phyloP scores from a whole-genome alignment of 2,329 filamentous ascomycete genomes.

The Byssothecium circinans region DNA sequence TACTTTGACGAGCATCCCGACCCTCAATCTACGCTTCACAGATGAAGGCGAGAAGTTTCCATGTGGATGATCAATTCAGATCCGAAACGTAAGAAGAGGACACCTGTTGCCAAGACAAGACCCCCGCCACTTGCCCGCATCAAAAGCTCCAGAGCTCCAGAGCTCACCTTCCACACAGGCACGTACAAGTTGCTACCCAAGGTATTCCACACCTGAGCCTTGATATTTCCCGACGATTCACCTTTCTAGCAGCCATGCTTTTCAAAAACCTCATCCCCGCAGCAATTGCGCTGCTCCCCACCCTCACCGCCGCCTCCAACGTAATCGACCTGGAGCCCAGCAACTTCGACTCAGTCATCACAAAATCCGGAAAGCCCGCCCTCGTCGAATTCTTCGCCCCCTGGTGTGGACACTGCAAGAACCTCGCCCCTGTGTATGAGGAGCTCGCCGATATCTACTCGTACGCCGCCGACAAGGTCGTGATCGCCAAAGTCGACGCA shows the following conservation, averaged over 20 bases:
- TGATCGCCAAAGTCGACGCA: constrained; percentile 94
- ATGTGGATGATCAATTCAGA: constrained; percentile 9
- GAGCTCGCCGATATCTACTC: constrained; percentile 78
- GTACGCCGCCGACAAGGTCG: constrained; percentile 72
- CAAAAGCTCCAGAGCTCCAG: constrained; percentile 14
- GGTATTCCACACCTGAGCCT: constrained; percentile 16
- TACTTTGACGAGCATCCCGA: neutral
- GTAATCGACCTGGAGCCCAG: constrained; percentile 85
- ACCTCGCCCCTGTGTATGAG: constrained; percentile 89
- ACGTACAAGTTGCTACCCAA: constrained; percentile 16
- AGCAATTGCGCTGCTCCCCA: constrained; percentile 36
- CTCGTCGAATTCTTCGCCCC: constrained; percentile 98
- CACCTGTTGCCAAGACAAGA: constrained; percentile 39
- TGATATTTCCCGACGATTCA: constrained; percentile 22
- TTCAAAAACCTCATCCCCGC: constrained; percentile 36
- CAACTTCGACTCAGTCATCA: constrained; percentile 90
- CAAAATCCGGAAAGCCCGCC: constrained; percentile 90
- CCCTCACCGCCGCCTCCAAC: constrained; percentile 66
- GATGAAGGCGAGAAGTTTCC: neutral
- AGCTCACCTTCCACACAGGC: constrained; percentile 9
- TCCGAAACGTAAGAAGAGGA: constrained; percentile 28
- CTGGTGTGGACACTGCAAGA: constrained; percentile 99
- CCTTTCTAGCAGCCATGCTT: constrained; percentile 27
- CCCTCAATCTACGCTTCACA: neutral
- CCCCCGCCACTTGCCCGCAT: constrained; percentile 21